Evolutionary conservation across 176 grass and related monocot species (phyloP).

Genomic region (Musa schizocarpa): DNA sequence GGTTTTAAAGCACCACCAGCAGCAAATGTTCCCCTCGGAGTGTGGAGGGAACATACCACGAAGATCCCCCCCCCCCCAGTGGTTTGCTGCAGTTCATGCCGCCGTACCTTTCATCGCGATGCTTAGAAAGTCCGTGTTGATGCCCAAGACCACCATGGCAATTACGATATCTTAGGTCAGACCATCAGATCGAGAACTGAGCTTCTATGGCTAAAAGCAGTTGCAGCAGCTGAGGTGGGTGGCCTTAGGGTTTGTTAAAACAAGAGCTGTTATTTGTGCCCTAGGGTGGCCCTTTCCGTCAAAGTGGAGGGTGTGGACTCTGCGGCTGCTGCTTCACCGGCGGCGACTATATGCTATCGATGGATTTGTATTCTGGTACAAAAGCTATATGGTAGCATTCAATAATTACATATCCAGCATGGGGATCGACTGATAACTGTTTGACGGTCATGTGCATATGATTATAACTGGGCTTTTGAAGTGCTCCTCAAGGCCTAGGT

Average conservation of each 20-base stretch:
- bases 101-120: constrained; percentile 79
- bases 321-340: neutral
- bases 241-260: neutral
- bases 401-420: neutral
- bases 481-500: too few relatives aligned
- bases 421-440: neutral
- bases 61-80: constrained; percentile 51
- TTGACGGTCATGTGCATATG: neutral
- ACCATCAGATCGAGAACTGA: constrained; percentile 79
- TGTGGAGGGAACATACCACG: constrained; percentile 68
- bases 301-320: constrained; percentile 7
- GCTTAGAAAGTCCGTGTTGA: constrained; percentile 76
- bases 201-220: constrained; percentile 52
- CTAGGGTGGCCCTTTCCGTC: constrained; percentile 31
- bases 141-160: constrained; percentile 68
- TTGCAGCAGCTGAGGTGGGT: constrained; percentile 14
- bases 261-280: constrained; percentile 11
- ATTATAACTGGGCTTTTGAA: too few relatives aligned
- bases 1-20: constrained; percentile 52
- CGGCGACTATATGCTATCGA: constrained; percentile 7
- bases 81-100: constrained; percentile 60
- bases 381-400: neutral
- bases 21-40: constrained; percentile 73
- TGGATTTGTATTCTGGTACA: neutral
- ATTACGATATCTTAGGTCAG: constrained; percentile 75